These are phyloP conservation scores for Capronia epimyces DNA, from an alignment of 2,329 filamentous ascomycete species.

Conservation along the genomic window DNA sequence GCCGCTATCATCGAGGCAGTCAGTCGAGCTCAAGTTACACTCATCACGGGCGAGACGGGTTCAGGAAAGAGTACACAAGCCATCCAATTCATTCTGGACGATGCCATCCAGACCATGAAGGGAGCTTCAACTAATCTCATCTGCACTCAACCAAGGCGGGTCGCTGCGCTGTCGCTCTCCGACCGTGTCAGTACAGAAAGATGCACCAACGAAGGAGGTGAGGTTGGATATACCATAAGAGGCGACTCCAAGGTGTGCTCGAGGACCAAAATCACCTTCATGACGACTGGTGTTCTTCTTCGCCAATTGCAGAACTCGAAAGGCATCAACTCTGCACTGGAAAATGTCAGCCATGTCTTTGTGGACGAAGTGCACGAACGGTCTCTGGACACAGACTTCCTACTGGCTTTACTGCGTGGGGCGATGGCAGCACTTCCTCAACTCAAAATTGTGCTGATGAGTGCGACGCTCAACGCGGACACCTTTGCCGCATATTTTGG, in stretches of 20 bases:
- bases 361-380: constrained; percentile 97
- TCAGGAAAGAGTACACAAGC: constrained; percentile 96
- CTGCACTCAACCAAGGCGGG: constrained; percentile 90
- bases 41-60: constrained; percentile 94
- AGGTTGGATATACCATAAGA: constrained; percentile 86
- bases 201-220: constrained; percentile 72
- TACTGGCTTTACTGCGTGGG: constrained; percentile 79
- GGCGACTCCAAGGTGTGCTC: constrained; percentile 75
- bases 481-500: constrained; percentile 82
- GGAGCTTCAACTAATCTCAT: constrained; percentile 81
- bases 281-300: constrained; percentile 89
- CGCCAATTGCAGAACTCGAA: constrained; percentile 64
- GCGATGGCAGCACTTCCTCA: constrained; percentile 69
- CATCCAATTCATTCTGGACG: constrained; percentile 91
- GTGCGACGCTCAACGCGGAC: constrained; percentile 83
- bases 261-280: constrained; percentile 84
- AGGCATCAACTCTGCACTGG: constrained; percentile 62
- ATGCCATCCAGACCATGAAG: constrained; percentile 70
- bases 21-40: constrained; percentile 74
- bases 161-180: constrained; percentile 87
- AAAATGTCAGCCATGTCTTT: constrained; percentile 88
- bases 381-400: constrained; percentile 89
- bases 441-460: constrained; percentile 91
- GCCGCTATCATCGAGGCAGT: constrained; percentile 73
- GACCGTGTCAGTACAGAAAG: constrained; percentile 92